These are phyloP conservation scores for Hanseniaspora guilliermondii DNA, from an alignment of 805 yeast genomes.

Conservation along the genomic window DNA sequence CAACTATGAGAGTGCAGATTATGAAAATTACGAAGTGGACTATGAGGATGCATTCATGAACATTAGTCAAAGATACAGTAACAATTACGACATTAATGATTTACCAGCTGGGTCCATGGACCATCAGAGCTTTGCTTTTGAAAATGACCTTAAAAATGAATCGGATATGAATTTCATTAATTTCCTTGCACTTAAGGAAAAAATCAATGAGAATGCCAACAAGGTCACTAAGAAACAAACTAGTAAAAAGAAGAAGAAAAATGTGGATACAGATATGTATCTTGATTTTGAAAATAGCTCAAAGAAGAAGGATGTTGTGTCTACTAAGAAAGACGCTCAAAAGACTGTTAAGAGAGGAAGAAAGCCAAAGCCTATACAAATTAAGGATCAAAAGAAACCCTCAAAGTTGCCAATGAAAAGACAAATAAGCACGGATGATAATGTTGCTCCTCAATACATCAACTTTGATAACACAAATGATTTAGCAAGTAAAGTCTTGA, in stretches of 20 bases:
- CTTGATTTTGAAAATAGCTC: no score
- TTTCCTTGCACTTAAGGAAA: neutral
- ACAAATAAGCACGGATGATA: neutral
- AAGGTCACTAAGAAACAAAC: neutral
- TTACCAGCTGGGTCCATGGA: neutral
- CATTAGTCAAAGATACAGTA: neutral
- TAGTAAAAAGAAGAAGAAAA: neutral
- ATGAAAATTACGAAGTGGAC: neutral
- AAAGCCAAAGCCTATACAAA: conserved; percentile 7
- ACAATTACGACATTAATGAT: neutral
- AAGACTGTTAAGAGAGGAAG: neutral
- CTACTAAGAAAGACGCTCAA: neutral
- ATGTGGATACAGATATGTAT: no score
- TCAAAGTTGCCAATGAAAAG: neutral
- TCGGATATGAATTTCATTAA: neutral
- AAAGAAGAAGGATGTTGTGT: neutral
- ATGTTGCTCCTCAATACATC: conserved; percentile 1
- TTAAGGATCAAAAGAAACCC: neutral
- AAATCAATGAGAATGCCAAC: neutral
- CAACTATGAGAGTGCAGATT: neutral
- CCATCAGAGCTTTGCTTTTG: no score
- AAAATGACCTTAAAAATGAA: neutral
- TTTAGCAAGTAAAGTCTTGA: neutral
- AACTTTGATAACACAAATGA: neutral
- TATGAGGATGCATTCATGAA: conserved; percentile 2